A percentile compares a stretch with the other conserved stretches of the same genome.
phyloP scores from a whole-genome alignment of 2,329 filamentous ascomycete species.

The Aspergillus versicolor region DNA sequence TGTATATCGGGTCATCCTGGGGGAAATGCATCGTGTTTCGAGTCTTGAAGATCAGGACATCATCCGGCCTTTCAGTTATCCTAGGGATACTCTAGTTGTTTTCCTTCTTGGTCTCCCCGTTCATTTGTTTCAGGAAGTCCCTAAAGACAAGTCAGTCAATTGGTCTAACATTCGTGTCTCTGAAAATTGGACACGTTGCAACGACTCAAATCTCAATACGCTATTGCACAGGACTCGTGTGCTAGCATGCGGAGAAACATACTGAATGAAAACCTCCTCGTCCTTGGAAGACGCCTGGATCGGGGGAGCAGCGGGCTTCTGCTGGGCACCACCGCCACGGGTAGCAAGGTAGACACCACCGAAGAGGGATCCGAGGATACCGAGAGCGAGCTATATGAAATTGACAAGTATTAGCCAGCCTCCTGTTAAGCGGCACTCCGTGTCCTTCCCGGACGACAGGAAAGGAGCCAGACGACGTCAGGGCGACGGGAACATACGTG shows the following conservation, averaged over 20 bases:
- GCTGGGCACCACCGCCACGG: conserved; percentile 43
- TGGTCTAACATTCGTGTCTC: not conserved
- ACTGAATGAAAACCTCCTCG: conserved; percentile 69
- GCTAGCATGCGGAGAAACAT: conserved; percentile 34
- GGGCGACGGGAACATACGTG: conserved; percentile 41
- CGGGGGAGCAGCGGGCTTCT: conserved; percentile 52
- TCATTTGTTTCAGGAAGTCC: conserved; percentile 52
- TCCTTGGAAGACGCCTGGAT: conserved; percentile 66
- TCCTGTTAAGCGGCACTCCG: not conserved
- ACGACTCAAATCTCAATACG: not conserved
- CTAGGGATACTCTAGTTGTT: conserved; percentile 32
- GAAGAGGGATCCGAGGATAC: conserved; percentile 53
- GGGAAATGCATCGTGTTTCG: not conserved
- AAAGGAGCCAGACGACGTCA: conserved; percentile 19
- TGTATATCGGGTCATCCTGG: not conserved
- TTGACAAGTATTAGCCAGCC: not conserved
- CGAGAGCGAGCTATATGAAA: conserved; percentile 58
- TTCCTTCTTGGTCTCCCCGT: conserved; percentile 49
- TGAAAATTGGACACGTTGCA: not conserved
- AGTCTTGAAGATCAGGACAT: conserved; percentile 2
- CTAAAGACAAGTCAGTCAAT: conserved; percentile 27
- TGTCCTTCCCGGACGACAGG: not conserved
- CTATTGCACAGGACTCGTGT: not conserved
- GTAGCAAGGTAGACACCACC: conserved; percentile 47
- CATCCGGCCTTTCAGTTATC: conserved; percentile 12